Percentiles rank a stretch among this genome's conserved stretches.
These are phyloP conservation scores for Aristolochia contorta DNA, from an alignment of 164 flowering plant genomes.

Conservation along the genomic window DNA sequence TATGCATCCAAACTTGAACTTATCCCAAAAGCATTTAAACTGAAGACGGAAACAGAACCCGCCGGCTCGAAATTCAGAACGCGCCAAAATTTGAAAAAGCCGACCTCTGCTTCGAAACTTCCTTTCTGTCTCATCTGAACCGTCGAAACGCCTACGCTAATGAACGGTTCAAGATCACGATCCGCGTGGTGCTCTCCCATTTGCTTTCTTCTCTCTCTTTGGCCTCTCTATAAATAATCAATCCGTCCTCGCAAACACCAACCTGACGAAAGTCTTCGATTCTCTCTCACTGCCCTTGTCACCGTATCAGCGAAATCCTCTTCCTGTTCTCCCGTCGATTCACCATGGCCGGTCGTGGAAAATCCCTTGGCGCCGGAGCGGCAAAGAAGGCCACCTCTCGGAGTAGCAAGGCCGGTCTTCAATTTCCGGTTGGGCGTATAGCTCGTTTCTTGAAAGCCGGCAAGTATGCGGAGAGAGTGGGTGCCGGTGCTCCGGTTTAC, in stretches of 20 bases:
- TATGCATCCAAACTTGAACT: no score
- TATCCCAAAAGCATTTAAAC: no score
- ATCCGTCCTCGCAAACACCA: neutral
- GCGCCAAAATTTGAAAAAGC: no score
- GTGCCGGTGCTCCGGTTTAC: constrained; percentile 42
- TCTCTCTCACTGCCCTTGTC: neutral
- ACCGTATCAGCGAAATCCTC: neutral
- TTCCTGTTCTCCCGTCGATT: neutral
- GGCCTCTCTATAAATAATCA: neutral
- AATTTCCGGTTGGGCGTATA: constrained; percentile 41
- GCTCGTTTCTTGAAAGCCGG: constrained; percentile 40
- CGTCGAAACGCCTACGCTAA: neutral
- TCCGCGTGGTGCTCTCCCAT: constrained; percentile 5
- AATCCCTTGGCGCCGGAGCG: constrained; percentile 13
- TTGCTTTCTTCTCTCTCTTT: neutral
- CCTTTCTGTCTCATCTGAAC: neutral
- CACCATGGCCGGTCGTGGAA: constrained; percentile 10
- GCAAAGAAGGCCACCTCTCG: constrained; percentile 31
- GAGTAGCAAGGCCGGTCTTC: constrained; percentile 40
- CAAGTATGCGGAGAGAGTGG: constrained; percentile 41
- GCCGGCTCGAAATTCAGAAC: no score
- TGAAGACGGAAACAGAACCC: no score
- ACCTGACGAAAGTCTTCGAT: neutral
- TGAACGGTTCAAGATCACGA: neutral
- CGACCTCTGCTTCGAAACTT: no score